Base-by-base conservation (phyloP, 2,329 filamentous ascomycete species). In the Colletotrichum destructivum region DNA sequence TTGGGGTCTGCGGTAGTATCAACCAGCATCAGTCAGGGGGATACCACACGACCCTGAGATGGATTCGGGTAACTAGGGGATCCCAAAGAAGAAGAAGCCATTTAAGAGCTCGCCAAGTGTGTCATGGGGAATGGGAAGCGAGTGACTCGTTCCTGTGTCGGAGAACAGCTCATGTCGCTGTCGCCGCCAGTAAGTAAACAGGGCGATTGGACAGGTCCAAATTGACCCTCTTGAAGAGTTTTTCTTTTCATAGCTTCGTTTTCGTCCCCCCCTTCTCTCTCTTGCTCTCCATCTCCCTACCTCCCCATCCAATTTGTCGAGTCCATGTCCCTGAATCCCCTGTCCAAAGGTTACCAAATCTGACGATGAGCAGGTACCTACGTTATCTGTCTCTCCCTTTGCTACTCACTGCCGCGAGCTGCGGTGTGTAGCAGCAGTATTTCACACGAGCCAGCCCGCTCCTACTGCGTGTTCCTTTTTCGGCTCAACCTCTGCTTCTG, bases 41-140 rank as follows among this genome's bases (percentile, higher is more conserved):
- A 21, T 38, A 40, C 59, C 51, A 65, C 47, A 21, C 52, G 38
- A 69, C 44, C 62, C 35, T 38, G 23, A 47, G 23, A 65, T 64
- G 51, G 51, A 54, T 51, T 66, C 23, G 54, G 52, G 54, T 49
- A 31, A 23, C 40, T 57, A 68, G 68, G 57, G 68, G 60, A 42
- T 51, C 62, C 51, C 51, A 57, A 65, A 65, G 52, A 54, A 59
- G 42, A 18, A 62, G 59, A 40, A 26, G 31, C 35, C 42, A 69
- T 59, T 65, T 46, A 15, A 21, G 52, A n/a, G 31, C 46, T 42
- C 49, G 55, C 55, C 56, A 35, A 61, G 62, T 16, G 59, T 68
- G 68, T 67, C 47, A 71, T 57, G 68, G 55, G 51, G 31, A n/a
- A 31, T 16, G 59, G 59, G 31, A 51, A 12, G 44, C 26, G 15